Evolutionary conservation across 352 stramenopile genomes (phyloP).

Genomic region (Phytophthora europaea): DNA sequence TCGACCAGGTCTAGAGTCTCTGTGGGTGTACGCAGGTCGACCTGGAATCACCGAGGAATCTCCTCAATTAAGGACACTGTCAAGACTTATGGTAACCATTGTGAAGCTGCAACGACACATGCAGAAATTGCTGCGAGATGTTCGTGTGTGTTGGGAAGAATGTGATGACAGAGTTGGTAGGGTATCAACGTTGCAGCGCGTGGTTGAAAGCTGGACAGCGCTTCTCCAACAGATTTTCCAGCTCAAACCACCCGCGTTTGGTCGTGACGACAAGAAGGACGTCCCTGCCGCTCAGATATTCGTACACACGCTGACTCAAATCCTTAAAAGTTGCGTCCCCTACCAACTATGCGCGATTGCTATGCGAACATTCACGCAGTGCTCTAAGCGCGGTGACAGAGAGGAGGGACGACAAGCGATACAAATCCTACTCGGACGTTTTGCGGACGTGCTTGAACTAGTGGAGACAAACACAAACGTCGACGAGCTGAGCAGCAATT

Average conservation of each 20-base stretch:
- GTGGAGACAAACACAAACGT: constrained; percentile 8
- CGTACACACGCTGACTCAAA: background rate
- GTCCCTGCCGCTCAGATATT: background rate
- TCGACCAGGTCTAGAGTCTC: constrained; percentile 17
- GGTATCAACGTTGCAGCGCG: background rate
- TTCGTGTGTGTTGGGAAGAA: constrained; percentile 1
- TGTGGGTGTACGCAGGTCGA: constrained; percentile 19
- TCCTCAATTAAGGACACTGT: background rate
- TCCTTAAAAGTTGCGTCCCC: constrained; percentile 9
- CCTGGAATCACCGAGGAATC: constrained; percentile 5
- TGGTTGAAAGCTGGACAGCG: constrained; percentile 8
- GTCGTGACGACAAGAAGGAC: background rate
- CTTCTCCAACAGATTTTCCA: constrained; percentile 20
- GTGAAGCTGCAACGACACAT: constrained; percentile 8
- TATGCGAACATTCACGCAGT: constrained; percentile 17
- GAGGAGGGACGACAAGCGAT: constrained; percentile 10
- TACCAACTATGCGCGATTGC: constrained; percentile 9
- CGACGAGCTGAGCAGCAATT: constrained; percentile 6
- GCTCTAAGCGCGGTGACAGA: constrained; percentile 5
- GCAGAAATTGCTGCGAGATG: background rate
- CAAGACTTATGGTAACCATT: constrained; percentile 15
- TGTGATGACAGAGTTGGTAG: background rate
- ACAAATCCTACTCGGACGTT: constrained; percentile 15
- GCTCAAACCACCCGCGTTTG: background rate
- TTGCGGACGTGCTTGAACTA: constrained; percentile 14